Base-by-base conservation (phyloP, 2,329 filamentous ascomycete genomes). In the Raffaelea arxii region DNA sequence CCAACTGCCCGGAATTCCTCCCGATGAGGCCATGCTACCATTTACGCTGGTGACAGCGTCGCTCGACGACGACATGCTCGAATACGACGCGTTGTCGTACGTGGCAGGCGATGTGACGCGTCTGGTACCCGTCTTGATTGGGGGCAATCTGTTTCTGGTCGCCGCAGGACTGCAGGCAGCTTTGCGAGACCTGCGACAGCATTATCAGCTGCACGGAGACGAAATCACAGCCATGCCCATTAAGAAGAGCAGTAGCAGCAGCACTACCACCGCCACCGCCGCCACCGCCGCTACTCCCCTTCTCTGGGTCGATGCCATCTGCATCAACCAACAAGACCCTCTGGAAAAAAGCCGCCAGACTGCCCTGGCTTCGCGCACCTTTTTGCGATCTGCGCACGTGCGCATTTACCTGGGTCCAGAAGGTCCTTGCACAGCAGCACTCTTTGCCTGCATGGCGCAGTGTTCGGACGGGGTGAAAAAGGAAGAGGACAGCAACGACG, bases 251-350 rank as follows among this genome's bases (percentile, higher is more conserved):
- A 16, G 6, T 4, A 2, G 2, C n/a, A 25, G 10, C 16, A 18
- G 14, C 23, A 9, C 27, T 9, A 9, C 27, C 9, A 9, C 27
- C 9, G 9, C 27, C 9, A 9, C 27, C 9, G 27, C 27, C 9
- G 9, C 27, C 9, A 9, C 27, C 9, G 9, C 27, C 27, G 27
- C 27, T 9, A 30, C 9, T 16, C 16, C 16, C 4, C 23, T 40
- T n/a, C 38, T 48, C 4, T 49, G 47, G 47, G 43, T 25, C 6
- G 47, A 49, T 21, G 47, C 47, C 6, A 21, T 49, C 23, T 49
- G 47, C 47, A 49, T 49, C 24, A 43, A 49, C 39, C 47, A 49
- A 39, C 23, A 21, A 4, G 43, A 49, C 43, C 16, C 10, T 10
- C 43, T 9, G 4, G 47, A 49, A 40, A 23, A 25, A 11, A 39